phyloP scores from a whole-genome alignment of 352 stramenopile species.

The Phytophthora pseudosyringae region DNA sequence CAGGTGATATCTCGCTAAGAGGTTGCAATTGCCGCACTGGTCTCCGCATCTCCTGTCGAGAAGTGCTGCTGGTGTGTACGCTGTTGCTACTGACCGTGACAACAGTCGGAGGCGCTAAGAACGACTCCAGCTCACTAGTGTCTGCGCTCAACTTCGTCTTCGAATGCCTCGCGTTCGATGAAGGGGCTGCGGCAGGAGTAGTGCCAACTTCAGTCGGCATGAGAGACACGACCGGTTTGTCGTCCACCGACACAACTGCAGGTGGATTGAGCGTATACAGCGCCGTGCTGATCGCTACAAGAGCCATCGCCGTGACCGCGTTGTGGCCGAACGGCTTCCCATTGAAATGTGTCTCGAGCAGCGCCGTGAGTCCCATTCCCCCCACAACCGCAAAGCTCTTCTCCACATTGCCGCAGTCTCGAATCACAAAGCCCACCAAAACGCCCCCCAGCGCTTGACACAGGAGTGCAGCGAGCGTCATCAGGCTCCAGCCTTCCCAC shows the following conservation, averaged over 20 bases:
- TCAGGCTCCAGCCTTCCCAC: constrained; percentile 76
- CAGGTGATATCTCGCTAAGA: constrained; percentile 8
- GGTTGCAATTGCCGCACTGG: constrained; percentile 27
- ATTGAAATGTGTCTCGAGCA: constrained; percentile 74
- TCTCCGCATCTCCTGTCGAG: constrained; percentile 33
- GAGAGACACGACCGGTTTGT: constrained; percentile 24
- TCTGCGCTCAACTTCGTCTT: constrained; percentile 49
- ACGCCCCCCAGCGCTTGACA: constrained; percentile 77
- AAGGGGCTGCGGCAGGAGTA: constrained; percentile 4
- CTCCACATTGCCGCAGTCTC: constrained; percentile 85
- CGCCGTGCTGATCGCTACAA: constrained; percentile 66
- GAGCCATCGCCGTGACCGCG: constrained; percentile 60
- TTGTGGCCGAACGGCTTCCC: constrained; percentile 70
- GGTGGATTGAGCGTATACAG: constrained; percentile 81
- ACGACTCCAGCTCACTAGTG: constrained; percentile 42
- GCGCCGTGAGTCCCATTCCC: constrained; percentile 81
- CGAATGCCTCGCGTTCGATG: constrained; percentile 19
- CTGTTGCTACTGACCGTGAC: constrained; percentile 36
- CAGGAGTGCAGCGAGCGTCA: constrained; percentile 70
- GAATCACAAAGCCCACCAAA: constrained; percentile 85
- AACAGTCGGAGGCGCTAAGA: constrained; percentile 35
- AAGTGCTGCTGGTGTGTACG: constrained; percentile 30
- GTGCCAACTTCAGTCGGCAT: constrained; percentile 10
- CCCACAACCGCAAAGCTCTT: constrained; percentile 86
- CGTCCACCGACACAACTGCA: constrained; percentile 18